Percentiles rank a stretch among this genome's conserved stretches.
These are phyloP conservation scores for Phaseolus lunatus DNA, from an alignment of 306 rosid genomes.

Conservation along the genomic window DNA sequence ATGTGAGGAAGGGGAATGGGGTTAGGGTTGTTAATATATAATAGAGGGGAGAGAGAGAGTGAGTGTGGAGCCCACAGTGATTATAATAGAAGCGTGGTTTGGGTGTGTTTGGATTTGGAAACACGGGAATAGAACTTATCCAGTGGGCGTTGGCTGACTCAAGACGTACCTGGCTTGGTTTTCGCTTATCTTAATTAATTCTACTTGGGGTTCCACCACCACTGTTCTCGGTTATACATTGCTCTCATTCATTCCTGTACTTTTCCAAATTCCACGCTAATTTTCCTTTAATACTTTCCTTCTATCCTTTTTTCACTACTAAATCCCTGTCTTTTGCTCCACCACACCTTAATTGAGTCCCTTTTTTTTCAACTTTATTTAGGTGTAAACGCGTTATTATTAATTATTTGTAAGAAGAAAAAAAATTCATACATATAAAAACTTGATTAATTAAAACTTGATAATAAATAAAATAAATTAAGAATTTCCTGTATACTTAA, in stretches of 20 bases:
- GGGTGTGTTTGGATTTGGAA: background rate
- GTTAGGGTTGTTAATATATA: constrained; percentile 34
- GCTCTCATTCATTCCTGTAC: background rate
- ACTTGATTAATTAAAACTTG: no score
- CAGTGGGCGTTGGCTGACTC: constrained; percentile 53
- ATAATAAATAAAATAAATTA: no score
- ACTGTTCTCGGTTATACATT: constrained; percentile 1
- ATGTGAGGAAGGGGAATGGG: background rate
- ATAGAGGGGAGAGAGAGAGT: background rate
- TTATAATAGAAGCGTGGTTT: constrained; percentile 32
- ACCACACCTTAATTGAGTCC: no score
- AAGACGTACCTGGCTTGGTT: constrained; percentile 16
- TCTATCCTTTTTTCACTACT: no score
- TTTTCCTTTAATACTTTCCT: no score
- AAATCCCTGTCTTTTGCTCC: no score
- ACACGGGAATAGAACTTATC: constrained; percentile 37
- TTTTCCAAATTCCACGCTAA: no score
- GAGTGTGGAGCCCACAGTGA: constrained; percentile 34
- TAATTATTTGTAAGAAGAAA: no score
- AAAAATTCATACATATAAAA: no score
- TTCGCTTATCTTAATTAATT: constrained; percentile 8
- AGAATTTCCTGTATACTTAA: no score
- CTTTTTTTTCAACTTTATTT: no score
- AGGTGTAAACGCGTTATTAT: no score
- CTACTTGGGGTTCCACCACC: background rate